These are phyloP conservation scores for Strobilomyces confusus DNA, from an alignment of 768 basidiomycete species.

Conservation along the genomic window DNA sequence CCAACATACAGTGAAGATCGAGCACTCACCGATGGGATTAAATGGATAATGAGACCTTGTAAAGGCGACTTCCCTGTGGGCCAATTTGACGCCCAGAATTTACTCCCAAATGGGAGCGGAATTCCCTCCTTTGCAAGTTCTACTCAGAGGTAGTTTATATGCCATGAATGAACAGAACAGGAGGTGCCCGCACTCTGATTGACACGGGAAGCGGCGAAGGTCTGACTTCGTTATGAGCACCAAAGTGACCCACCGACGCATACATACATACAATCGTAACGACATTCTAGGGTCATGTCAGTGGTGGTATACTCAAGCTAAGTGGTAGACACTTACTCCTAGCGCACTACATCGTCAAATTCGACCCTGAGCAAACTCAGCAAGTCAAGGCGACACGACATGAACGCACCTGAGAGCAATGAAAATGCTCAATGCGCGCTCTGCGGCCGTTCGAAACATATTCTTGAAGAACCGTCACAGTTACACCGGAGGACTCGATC, in stretches of 20 bases:
- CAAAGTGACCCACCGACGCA: neutral
- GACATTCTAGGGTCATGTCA: constrained; percentile 25
- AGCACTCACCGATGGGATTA: constrained; percentile 45
- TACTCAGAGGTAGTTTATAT: constrained; percentile 5
- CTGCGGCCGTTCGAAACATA: constrained; percentile 51
- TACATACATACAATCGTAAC: constrained; percentile 27
- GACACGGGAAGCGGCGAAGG: constrained; percentile 47
- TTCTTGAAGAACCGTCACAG: constrained; percentile 61
- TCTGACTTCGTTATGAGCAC: constrained; percentile 28
- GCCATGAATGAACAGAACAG: neutral
- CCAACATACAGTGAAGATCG: neutral
- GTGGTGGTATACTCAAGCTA: neutral
- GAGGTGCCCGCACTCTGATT: constrained; percentile 41
- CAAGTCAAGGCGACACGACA: neutral
- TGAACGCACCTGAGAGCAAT: constrained; percentile 49
- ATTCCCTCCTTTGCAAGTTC: constrained; percentile 62
- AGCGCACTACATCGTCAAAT: constrained; percentile 30
- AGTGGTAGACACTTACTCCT: constrained; percentile 23
- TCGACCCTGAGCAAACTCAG: neutral
- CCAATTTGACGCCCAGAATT: constrained; percentile 62
- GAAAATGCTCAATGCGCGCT: constrained; percentile 53
- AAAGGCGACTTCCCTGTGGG: constrained; percentile 54
- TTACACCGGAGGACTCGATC: constrained; percentile 46
- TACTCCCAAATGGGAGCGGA: constrained; percentile 56
- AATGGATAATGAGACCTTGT: constrained; percentile 51